A percentile compares a stretch with the other conserved stretches of the same genome.
Conservation (phyloP, 257 asterid genomes). For the Craterostigma plantagineum region DNA sequence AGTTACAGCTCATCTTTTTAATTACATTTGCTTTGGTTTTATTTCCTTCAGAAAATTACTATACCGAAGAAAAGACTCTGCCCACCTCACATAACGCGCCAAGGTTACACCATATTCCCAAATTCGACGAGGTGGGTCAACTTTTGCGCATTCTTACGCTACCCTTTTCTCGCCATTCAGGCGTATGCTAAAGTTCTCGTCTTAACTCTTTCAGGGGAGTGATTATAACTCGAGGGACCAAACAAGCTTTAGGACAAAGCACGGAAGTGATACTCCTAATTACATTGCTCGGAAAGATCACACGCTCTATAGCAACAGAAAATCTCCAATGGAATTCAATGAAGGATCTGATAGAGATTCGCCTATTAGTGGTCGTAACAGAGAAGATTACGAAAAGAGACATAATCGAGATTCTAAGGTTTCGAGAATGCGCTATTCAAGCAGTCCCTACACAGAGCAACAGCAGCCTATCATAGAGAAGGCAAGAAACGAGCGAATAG, state of each 20-base stretch:
- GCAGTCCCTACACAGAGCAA: constrained; percentile 7
- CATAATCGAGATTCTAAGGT: constrained; percentile 19
- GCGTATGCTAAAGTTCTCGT: constrained; percentile 6
- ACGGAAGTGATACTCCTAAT: constrained; percentile 23
- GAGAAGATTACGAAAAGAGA: constrained; percentile 21
- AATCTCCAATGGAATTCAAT: constrained; percentile 15
- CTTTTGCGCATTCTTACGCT: constrained; percentile 1
- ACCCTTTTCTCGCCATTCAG: background rate
- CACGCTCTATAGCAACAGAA: constrained; percentile 13
- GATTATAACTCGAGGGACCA: constrained; percentile 20
- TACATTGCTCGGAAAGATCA: constrained; percentile 13
- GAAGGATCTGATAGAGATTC: constrained; percentile 23
- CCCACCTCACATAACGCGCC: constrained; percentile 31
- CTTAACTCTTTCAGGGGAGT: constrained; percentile 20
- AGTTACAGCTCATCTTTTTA: background rate
- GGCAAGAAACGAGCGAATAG: constrained; percentile 10
- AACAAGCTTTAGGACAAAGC: constrained; percentile 15
- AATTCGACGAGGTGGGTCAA: constrained; percentile 28
- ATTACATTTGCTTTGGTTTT: constrained; percentile 7
- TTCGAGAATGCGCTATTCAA: constrained; percentile 14
- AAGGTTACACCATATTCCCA: constrained; percentile 20
- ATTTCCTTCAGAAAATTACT: constrained; percentile 26
- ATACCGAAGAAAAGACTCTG: constrained; percentile 25
- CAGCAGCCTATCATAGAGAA: constrained; percentile 13
- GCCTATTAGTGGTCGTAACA: constrained; percentile 16